These are phyloP conservation scores for Fusarium sublunatum DNA, from an alignment of 2,329 filamentous ascomycete genomes.

Conservation along the genomic window DNA sequence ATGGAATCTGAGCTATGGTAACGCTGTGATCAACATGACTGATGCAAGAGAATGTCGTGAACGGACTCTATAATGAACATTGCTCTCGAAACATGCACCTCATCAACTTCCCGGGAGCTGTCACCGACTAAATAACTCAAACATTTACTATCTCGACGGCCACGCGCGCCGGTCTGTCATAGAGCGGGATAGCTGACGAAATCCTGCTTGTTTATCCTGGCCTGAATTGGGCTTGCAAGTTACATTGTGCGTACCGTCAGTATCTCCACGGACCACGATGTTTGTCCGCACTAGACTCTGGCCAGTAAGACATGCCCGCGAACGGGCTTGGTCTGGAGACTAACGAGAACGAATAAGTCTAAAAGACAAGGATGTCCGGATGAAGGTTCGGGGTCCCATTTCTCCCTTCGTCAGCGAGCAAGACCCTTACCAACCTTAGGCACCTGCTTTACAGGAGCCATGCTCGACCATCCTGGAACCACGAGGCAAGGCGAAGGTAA, in stretches of 20 bases:
- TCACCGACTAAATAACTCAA: constrained; percentile 27
- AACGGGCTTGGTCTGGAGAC: constrained; percentile 31
- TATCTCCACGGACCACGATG: constrained; percentile 32
- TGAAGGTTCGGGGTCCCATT: constrained; percentile 25
- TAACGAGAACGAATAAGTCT: constrained; percentile 28
- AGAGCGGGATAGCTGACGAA: constrained; percentile 24
- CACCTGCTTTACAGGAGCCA: constrained; percentile 21
- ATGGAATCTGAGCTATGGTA: constrained; percentile 19
- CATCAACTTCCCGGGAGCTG: constrained; percentile 14
- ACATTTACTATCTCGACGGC: constrained; percentile 13
- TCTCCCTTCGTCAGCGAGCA: constrained; percentile 23
- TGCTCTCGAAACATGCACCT: constrained; percentile 17
- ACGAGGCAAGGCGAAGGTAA: constrained; percentile 44
- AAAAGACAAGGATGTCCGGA: constrained; percentile 25
- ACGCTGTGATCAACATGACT: constrained; percentile 17
- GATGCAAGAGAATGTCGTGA: constrained; percentile 2
- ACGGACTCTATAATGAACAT: constrained; percentile 18
- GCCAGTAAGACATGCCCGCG: constrained; percentile 34
- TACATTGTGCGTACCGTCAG: constrained; percentile 5
- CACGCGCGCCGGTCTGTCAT: constrained; percentile 30
- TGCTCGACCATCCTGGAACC: constrained; percentile 40
- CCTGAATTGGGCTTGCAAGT: constrained; percentile 19
- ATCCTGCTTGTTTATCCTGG: constrained; percentile 17
- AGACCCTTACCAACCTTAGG: constrained; percentile 31
- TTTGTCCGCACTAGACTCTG: constrained; percentile 38